Evolutionary conservation across 495 filamentous ascomycete species (phyloP).

Genomic region (Neurospora africana): DNA sequence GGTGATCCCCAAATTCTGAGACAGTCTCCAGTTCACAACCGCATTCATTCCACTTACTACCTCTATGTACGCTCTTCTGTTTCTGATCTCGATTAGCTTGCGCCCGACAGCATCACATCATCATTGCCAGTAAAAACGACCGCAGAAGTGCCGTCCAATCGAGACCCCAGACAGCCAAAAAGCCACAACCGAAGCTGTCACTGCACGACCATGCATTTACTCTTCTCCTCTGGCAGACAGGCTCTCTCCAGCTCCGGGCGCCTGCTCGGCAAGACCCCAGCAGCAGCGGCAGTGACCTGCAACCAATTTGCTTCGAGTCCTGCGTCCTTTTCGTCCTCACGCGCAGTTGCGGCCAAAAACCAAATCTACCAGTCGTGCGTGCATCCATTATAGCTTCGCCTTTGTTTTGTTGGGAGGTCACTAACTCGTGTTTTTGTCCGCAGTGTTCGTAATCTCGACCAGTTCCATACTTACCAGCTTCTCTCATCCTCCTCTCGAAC

Average conservation of each 20-base stretch:
- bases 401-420: not conserved
- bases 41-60: too few relatives aligned
- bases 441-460: constrained; percentile 48
- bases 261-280: constrained; percentile 1
- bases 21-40: not conserved
- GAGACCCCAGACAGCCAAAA: not conserved
- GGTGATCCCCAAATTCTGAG: not conserved
- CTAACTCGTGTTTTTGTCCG: not conserved
- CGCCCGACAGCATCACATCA: not conserved
- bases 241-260: not conserved
- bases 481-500: constrained; percentile 45
- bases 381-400: not conserved
- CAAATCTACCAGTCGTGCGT: constrained; percentile 39
- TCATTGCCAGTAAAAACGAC: not conserved
- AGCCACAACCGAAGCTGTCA: constrained; percentile 1
- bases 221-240: not conserved
- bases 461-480: constrained; percentile 50
- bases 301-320: constrained; percentile 2
- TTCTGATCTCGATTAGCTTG: not conserved
- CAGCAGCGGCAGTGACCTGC: not conserved
- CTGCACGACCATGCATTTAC: not conserved
- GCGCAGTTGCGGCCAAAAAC: constrained; percentile 22
- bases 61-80: not conserved
- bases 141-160: not conserved
- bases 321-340: constrained; percentile 22